Percentiles rank a stretch among this genome's conserved stretches.
Conservation (phyloP, 768 basidiomycete species). For the Boletales sp. region DNA sequence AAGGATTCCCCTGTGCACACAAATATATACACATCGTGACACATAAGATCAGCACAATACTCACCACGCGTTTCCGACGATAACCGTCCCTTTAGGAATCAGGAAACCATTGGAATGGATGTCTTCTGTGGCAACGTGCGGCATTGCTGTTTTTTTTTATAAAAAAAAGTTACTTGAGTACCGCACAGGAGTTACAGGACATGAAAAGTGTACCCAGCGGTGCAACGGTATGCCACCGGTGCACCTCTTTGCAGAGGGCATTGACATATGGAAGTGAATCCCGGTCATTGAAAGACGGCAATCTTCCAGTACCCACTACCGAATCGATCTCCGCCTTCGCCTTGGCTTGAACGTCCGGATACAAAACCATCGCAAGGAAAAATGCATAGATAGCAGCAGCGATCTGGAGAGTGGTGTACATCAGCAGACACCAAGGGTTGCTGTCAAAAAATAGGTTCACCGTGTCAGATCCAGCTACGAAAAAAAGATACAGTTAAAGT, state of each 20-base stretch:
- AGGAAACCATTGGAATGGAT: constrained; percentile 9
- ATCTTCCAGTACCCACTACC: constrained; percentile 16
- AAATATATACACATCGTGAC: background rate
- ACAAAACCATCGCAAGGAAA: constrained; percentile 24
- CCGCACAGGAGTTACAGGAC: constrained; percentile 16
- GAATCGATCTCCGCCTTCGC: constrained; percentile 24
- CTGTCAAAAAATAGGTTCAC: constrained; percentile 10
- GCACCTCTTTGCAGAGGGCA: constrained; percentile 22
- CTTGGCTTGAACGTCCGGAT: constrained; percentile 21
- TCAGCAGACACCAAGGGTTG: no score
- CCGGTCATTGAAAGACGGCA: constrained; percentile 19
- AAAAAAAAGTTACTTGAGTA: background rate
- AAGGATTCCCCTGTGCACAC: constrained; percentile 44
- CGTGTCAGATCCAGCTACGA: constrained; percentile 44
- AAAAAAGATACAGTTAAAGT: background rate
- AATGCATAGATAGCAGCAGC: constrained; percentile 17
- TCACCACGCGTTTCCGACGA: constrained; percentile 23
- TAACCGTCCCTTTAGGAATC: constrained; percentile 22
- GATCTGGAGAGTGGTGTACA: background rate
- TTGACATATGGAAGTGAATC: constrained; percentile 23
- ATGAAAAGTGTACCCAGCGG: constrained; percentile 18
- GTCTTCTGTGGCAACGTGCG: constrained; percentile 21
- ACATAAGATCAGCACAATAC: constrained; percentile 3
- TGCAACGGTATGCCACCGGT: constrained; percentile 19
- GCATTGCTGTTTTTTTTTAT: constrained; percentile 2